These are phyloP conservation scores for Kodamaea leandrae DNA, from an alignment of 805 yeast genomes.

Conservation along the genomic window DNA sequence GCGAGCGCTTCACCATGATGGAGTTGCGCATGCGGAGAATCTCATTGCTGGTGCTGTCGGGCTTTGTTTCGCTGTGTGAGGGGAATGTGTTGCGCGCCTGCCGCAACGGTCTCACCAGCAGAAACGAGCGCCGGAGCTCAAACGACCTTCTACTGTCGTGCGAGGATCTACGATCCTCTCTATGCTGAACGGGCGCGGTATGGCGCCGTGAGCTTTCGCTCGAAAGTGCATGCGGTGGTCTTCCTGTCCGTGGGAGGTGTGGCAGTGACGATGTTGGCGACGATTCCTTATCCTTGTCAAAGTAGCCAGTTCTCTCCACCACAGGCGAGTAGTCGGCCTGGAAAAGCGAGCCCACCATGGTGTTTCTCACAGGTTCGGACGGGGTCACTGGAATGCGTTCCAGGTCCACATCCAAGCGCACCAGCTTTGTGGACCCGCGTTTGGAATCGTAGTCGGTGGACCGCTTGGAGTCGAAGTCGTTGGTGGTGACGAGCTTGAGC, in stretches of 20 bases:
- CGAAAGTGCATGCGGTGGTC: not conserved
- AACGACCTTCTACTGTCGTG: constrained; percentile 3
- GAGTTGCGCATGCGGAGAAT: constrained; percentile 51
- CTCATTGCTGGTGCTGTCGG: constrained; percentile 38
- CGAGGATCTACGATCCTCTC: constrained; percentile 1
- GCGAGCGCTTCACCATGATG: constrained; percentile 41
- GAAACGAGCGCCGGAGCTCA: constrained; percentile 7
- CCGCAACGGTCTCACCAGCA: constrained; percentile 7
- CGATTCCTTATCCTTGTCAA: not conserved
- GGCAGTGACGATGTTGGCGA: not conserved
- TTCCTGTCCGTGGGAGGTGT: not conserved
- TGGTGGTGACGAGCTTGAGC: no score
- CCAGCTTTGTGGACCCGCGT: no score
- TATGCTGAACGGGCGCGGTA: not conserved
- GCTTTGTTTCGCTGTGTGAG: constrained; percentile 6
- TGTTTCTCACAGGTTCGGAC: not conserved
- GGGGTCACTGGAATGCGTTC: not conserved
- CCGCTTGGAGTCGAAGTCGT: no score
- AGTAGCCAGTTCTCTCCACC: not conserved
- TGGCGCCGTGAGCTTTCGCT: not conserved
- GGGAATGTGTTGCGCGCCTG: constrained; percentile 20
- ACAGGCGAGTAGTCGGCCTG: not conserved
- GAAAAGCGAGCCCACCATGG: not conserved
- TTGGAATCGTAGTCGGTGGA: no score
- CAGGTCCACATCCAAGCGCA: not conserved